phyloP scores from a whole-genome alignment of 192 early-diverging fungal genomes.

The Linderina pennispora region DNA sequence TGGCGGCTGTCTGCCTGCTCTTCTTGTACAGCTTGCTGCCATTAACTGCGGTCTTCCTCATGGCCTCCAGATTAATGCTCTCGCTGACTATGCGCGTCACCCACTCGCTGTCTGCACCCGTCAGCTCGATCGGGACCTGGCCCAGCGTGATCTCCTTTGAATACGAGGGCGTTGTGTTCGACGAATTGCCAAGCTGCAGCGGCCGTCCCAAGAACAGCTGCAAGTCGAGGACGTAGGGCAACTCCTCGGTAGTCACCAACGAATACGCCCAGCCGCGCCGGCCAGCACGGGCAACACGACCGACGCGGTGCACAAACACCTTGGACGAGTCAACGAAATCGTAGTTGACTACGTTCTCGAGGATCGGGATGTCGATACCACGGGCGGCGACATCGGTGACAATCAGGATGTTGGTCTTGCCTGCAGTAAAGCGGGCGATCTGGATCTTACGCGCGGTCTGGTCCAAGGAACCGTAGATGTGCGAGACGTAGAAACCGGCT shows the following conservation, averaged over 20 bases:
- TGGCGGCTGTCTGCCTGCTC: constrained; percentile 73
- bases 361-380: constrained; percentile 97
- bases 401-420: constrained; percentile 72
- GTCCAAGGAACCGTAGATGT: constrained; percentile 93
- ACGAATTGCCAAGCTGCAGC: constrained; percentile 49
- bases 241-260: constrained; percentile 78
- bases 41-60: constrained; percentile 65
- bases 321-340: constrained; percentile 91
- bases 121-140: constrained; percentile 58
- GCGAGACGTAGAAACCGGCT: constrained; percentile 72
- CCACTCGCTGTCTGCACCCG: constrained; percentile 72
- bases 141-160: constrained; percentile 80
- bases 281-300: constrained; percentile 94
- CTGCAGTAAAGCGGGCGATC: constrained; percentile 76
- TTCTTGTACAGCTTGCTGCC: constrained; percentile 83
- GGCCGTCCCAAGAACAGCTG: constrained; percentile 86
- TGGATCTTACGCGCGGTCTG: constrained; percentile 86
- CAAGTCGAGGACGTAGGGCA: constrained; percentile 90
- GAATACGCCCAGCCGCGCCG: constrained; percentile 89
- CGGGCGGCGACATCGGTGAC: constrained; percentile 99
- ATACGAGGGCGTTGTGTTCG: constrained; percentile 49
- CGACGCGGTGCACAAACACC: constrained; percentile 95
- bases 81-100: constrained; percentile 54
- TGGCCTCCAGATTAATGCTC: constrained; percentile 57
- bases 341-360: constrained; percentile 97